Percentiles rank a stretch among this genome's conserved stretches.
phyloP scores from a whole-genome alignment of 352 stramenopile genomes.

The Phytophthora pseudosyringae region DNA sequence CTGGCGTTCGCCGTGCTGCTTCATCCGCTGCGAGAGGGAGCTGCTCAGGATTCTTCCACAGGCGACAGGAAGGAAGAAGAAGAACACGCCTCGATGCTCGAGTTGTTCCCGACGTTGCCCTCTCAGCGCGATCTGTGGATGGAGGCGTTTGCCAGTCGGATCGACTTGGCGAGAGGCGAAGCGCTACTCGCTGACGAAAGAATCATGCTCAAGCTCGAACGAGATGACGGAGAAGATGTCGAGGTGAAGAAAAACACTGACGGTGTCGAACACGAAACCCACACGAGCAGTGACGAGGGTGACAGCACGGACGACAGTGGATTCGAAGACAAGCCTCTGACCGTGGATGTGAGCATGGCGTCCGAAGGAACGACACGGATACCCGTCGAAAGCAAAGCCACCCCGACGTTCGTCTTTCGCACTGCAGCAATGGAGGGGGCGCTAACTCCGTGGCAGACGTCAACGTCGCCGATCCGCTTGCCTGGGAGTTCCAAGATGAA shows the following conservation, averaged over 20 bases:
- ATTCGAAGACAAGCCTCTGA: conserved; percentile 28
- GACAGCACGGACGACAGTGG: conserved; percentile 7
- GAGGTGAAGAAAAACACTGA: conserved; percentile 6
- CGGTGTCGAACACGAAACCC: background rate
- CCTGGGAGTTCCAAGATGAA: conserved; percentile 36
- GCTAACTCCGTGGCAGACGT: conserved; percentile 48
- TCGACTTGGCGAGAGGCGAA: conserved; percentile 61
- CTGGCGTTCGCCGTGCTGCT: conserved; percentile 32
- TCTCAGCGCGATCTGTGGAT: conserved; percentile 54
- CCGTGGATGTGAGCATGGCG: background rate
- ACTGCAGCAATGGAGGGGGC: conserved; percentile 60
- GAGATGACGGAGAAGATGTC: conserved; percentile 15
- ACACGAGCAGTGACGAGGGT: background rate
- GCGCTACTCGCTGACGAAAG: conserved; percentile 62
- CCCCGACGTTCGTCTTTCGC: conserved; percentile 29
- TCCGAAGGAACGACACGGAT: background rate
- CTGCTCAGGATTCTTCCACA: too few relatives aligned
- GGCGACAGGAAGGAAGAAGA: conserved; percentile 13
- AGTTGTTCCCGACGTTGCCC: conserved; percentile 47
- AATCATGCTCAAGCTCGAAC: conserved; percentile 51
- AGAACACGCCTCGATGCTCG: conserved; percentile 26
- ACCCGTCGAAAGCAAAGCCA: background rate
- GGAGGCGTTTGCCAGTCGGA: conserved; percentile 39
- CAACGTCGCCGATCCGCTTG: conserved; percentile 21
- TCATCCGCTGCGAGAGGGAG: conserved; percentile 10